These are phyloP conservation scores for Flaveria brownii DNA, from an alignment of 129 eudicot species.

Conservation along the genomic window DNA sequence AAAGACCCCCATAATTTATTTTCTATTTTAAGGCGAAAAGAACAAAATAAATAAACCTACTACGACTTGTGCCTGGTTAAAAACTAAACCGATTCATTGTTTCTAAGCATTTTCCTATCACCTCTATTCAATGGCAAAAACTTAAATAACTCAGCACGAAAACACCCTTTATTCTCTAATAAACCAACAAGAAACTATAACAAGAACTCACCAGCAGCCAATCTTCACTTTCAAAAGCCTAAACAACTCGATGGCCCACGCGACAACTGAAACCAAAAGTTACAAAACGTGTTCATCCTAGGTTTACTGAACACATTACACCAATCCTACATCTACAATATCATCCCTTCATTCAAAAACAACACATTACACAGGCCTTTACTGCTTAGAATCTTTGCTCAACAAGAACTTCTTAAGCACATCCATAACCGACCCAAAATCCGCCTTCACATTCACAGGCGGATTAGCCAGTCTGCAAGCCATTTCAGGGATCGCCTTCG, in stretches of 20 bases:
- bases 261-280: neutral
- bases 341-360: constrained; percentile 16
- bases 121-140: no score
- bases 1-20: no score
- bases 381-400: constrained; percentile 34
- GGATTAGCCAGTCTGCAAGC: constrained; percentile 60
- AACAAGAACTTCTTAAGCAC: constrained; percentile 40
- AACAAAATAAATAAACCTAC: no score
- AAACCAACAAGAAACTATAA: constrained; percentile 1
- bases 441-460: constrained; percentile 69
- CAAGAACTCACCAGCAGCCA: constrained; percentile 16
- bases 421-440: constrained; percentile 75
- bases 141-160: neutral
- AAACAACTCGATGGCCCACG: neutral
- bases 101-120: no score
- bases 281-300: neutral
- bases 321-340: constrained; percentile 28
- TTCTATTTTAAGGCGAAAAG: no score
- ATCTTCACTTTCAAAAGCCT: neutral
- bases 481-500: constrained; percentile 50
- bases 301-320: constrained; percentile 22
- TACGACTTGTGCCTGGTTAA: no score
- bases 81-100: no score
- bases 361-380: neutral
- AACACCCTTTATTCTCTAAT: constrained; percentile 7